A percentile compares a stretch with the other conserved stretches of the same genome.
These are phyloP conservation scores for Xylariales sp. DNA, from an alignment of 2,329 filamentous ascomycete genomes.

Conservation along the genomic window DNA sequence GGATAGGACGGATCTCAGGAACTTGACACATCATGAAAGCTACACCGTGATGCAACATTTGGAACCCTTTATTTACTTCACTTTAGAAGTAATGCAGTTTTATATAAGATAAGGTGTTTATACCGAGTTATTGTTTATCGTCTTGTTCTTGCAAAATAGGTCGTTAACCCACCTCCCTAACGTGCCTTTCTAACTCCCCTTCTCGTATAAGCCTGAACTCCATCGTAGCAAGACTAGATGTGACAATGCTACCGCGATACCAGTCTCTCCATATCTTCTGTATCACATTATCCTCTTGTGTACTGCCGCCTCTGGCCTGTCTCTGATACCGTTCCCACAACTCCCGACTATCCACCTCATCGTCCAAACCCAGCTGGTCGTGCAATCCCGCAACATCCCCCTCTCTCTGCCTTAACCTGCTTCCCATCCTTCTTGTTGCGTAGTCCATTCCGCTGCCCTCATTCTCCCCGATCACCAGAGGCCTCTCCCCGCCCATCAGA, in stretches of 20 bases:
- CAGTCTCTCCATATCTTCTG: constrained; percentile 46
- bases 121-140: too few species aligned
- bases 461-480: constrained; percentile 14
- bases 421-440: constrained; percentile 1
- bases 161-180: constrained; percentile 18
- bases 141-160: too few species aligned
- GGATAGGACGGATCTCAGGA: too few species aligned
- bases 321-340: constrained; percentile 2
- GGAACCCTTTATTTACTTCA: too few species aligned
- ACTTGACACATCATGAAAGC: too few species aligned
- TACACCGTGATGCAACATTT: too few species aligned
- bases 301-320: constrained; percentile 8
- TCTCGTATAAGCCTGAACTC: constrained; percentile 41
- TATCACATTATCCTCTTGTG: constrained; percentile 29
- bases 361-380: constrained; percentile 1
- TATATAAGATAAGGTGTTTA: too few species aligned
- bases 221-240: constrained; percentile 35
- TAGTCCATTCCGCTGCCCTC: constrained; percentile 1
- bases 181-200: constrained; percentile 33
- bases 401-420: not conserved
- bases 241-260: constrained; percentile 36
- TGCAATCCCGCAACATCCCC: not conserved
- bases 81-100: too few species aligned
- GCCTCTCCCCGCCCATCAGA: constrained; percentile 21
- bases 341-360: constrained; percentile 4